Conservation (phyloP, 2,329 filamentous ascomycete genomes). For the Botrytis aclada region DNA sequence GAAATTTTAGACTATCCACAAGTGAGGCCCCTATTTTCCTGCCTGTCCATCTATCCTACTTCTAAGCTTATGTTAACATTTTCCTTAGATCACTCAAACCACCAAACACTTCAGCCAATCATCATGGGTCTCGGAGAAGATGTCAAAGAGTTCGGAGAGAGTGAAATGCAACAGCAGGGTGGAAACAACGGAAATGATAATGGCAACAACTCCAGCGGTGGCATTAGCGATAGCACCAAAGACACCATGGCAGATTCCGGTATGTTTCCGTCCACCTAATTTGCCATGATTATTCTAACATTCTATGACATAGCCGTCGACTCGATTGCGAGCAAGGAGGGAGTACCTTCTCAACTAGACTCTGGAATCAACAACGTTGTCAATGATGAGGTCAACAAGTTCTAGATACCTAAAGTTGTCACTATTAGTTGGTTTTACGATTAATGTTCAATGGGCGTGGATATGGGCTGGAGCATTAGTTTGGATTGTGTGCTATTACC, state of each 20-base stretch:
- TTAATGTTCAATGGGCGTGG: not conserved
- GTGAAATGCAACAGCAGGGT: constrained; percentile 35
- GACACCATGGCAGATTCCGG: constrained; percentile 40
- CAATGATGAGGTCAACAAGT: constrained; percentile 11
- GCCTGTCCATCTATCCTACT: not conserved
- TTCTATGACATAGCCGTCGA: constrained; percentile 34
- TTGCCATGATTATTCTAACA: not conserved
- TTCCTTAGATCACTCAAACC: not conserved
- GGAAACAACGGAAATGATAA: constrained; percentile 39
- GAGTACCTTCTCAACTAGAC: constrained; percentile 35
- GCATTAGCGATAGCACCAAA: constrained; percentile 34
- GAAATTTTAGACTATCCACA: not conserved
- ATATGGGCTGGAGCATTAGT: not conserved
- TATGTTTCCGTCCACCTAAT: constrained; percentile 22
- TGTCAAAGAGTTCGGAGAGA: constrained; percentile 37
- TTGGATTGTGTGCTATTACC: not conserved
- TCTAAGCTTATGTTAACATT: not conserved
- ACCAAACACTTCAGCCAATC: constrained; percentile 19
- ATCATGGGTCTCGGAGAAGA: constrained; percentile 34
- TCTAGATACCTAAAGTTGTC: not conserved
- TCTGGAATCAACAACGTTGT: constrained; percentile 32
- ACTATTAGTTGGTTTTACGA: not conserved
- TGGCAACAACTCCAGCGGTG: constrained; percentile 30
- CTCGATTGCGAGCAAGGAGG: constrained; percentile 38
- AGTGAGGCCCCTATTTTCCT: not conserved